phyloP scores from a whole-genome alignment of 805 yeast species.

The Sugiyamaella boreocaroliniensis region DNA sequence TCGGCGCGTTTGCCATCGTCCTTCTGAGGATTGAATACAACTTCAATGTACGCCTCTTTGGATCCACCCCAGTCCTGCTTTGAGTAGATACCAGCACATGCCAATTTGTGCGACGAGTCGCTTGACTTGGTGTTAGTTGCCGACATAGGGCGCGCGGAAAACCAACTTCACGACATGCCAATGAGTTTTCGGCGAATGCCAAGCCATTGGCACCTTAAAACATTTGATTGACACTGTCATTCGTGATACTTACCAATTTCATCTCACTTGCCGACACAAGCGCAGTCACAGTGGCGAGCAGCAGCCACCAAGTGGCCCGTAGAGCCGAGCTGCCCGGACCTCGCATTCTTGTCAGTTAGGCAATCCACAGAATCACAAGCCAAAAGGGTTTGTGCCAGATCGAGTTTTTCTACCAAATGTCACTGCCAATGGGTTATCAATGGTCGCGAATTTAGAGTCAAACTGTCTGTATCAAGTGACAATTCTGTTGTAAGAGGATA shows the following conservation, averaged over 20 bases:
- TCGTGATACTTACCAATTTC: slow-evolving; percentile 12
- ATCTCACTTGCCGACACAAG: slow-evolving; percentile 19
- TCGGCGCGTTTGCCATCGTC: slow-evolving; percentile 13
- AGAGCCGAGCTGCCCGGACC: background rate
- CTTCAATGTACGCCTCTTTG: slow-evolving; percentile 54
- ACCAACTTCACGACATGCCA: too few species aligned
- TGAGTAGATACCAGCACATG: slow-evolving; percentile 87
- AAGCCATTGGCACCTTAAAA: too few species aligned
- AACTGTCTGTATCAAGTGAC: too few species aligned
- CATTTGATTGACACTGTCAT: background rate
- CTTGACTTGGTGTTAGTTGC: background rate
- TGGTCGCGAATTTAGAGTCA: too few species aligned
- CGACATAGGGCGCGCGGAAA: too few species aligned
- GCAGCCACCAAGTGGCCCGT: slow-evolving; percentile 1
- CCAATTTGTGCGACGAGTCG: slow-evolving; percentile 38
- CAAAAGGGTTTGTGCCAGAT: background rate
- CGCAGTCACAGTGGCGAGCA: slow-evolving; percentile 10
- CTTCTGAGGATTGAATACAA: slow-evolving; percentile 26
- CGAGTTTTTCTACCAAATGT: too few species aligned
- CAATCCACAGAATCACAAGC: background rate
- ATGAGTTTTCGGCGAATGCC: too few species aligned
- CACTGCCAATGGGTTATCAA: too few species aligned
- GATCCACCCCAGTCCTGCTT: slow-evolving; percentile 81
- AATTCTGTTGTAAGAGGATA: too few species aligned
- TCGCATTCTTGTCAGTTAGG: background rate